Evolutionary conservation across 345 rosid species (phyloP), one percentile per base, ranked within the genome.

Genomic region (Aegle marmelos): DNA sequence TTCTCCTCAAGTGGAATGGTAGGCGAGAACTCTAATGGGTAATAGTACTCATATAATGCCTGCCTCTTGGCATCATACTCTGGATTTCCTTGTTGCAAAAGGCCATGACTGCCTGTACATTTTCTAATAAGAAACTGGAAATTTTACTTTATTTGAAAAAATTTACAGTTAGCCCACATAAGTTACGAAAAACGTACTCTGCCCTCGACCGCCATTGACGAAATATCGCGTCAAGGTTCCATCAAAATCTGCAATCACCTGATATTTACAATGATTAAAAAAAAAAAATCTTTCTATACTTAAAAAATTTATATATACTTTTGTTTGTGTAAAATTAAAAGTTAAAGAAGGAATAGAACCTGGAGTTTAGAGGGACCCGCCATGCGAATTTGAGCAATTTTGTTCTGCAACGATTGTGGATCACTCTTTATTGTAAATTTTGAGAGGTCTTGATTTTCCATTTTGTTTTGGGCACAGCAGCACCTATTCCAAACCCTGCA

Each of bases 171-270:
- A 57, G 70, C 39, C 28, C 67, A 19, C 27, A 53, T 66, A 6
- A 77, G 57, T 28, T n/a, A 64, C 3, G 0, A 31, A 24, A 45
- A 72, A 80, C 91, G 70, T 91, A 94, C 97, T 83, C 83, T 80
- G 87, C 41, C 98, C 97, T 17, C 93, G 86, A 24, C 65, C 5
- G 24, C 95, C 97, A 85, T 90, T 89, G 65, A 91, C 86, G 79
- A 82, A 30, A 74, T 83, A 94, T 53, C 77, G 84, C 50, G 98
- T 94, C 75, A 94, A 80, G 36, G 98, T 94, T 3, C 88, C 93
- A 84, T 94, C 97, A 65, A 92, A 94, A 88, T 94, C 97, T 24
- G 96, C 96, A 80, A 94, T 91, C 21, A 88, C 88, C 89, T 91
- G 83, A 76, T 25, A 41, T 30, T 65, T 34, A 31, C 22, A 34